Conservation (phyloP, 2,329 filamentous ascomycete species). For the Graphilbum ipis-grandicollis region DNA sequence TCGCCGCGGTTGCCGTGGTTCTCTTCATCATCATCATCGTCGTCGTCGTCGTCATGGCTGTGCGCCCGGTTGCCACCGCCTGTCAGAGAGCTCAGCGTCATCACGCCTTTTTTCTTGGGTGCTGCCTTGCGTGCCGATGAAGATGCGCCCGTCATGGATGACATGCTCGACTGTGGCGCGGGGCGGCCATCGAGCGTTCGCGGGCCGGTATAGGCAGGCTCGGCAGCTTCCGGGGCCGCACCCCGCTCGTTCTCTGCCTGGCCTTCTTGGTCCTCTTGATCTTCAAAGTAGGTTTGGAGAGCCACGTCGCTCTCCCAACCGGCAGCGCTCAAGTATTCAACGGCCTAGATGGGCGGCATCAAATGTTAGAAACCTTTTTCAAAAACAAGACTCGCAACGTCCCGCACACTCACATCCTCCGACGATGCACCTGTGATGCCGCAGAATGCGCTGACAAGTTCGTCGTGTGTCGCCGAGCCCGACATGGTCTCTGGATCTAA, state of each 20-base stretch:
- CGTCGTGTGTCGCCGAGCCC: conserved; percentile 5
- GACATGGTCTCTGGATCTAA: conserved; percentile 2
- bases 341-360: conserved; percentile 33
- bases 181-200: conserved; percentile 46
- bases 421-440: conserved; percentile 7
- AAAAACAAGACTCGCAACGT: no score
- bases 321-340: conserved; percentile 45
- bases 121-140: conserved; percentile 15
- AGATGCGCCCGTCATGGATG: conserved; percentile 14
- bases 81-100: conserved; percentile 40
- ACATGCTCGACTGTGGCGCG: conserved; percentile 24
- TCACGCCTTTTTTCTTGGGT: conserved; percentile 36
- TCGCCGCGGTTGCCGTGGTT: conserved; percentile 45
- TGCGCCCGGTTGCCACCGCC: conserved; percentile 26
- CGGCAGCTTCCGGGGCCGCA: conserved; percentile 16
- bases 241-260: conserved; percentile 28
- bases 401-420: conserved; percentile 2
- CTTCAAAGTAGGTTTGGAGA: conserved; percentile 42
- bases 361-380: no score
- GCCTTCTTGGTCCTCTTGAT: conserved; percentile 31
- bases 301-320: conserved; percentile 51
- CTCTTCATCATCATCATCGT: conserved; percentile 38
- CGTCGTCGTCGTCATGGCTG: conserved; percentile 35
- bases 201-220: conserved; percentile 37
- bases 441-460: conserved; percentile 8